Evolutionary conservation across 2,329 filamentous ascomycete genomes (phyloP).

Genomic region (Penicillium glabrum): DNA sequence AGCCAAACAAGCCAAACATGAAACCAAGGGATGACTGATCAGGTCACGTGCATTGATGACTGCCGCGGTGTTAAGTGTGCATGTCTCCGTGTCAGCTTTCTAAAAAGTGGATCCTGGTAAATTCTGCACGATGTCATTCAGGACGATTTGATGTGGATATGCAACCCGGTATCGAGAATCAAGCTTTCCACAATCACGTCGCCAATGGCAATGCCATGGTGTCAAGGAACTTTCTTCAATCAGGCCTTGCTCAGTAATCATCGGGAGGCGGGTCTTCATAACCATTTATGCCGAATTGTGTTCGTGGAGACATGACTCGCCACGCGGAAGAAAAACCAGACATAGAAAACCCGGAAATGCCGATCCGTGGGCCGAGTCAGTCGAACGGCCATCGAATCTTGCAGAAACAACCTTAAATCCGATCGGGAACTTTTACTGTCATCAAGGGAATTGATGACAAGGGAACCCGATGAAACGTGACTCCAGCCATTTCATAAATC

Average conservation of each 20-base stretch:
- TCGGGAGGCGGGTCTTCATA: neutral
- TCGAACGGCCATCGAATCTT: no score
- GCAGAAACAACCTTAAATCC: neutral
- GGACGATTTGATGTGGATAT: no score
- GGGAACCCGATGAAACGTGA: no score
- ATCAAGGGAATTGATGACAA: neutral
- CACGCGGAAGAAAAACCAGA: neutral
- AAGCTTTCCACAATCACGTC: neutral
- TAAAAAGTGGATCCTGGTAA: neutral
- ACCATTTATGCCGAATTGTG: no score
- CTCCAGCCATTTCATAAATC: neutral
- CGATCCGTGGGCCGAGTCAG: no score
- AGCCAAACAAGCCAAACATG: neutral
- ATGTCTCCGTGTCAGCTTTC: neutral
- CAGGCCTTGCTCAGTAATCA: neutral
- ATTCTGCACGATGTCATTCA: no score
- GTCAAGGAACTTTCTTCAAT: neutral
- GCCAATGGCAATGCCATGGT: neutral
- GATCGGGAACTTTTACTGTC: neutral
- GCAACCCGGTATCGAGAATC: no score
- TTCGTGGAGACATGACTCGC: no score
- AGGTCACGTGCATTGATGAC: neutral
- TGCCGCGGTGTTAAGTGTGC: no score
- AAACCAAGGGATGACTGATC: neutral
- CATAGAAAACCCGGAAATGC: neutral